A percentile compares a stretch with the other conserved stretches of the same genome.
These are phyloP conservation scores for Aegilops longissima DNA, from an alignment of 176 grass and related monocot genomes.

Conservation along the genomic window DNA sequence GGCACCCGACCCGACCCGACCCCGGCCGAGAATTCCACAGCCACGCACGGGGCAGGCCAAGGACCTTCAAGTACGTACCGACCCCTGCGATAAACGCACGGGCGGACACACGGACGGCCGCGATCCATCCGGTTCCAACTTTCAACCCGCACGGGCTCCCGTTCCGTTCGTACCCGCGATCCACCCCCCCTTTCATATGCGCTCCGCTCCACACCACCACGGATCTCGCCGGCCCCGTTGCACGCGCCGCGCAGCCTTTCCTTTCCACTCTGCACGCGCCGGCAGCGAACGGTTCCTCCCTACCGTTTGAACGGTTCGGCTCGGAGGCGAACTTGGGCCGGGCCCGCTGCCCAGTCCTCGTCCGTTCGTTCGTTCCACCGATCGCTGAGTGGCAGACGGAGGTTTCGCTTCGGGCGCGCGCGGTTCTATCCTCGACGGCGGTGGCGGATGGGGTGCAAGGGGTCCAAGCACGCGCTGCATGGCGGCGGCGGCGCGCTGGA, in stretches of 20 bases:
- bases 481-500: constrained; percentile 18
- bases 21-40: constrained; percentile 15
- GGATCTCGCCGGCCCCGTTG: constrained; percentile 16
- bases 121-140: background rate
- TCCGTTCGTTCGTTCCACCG: background rate
- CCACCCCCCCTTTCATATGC: constrained; percentile 17
- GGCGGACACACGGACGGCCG: background rate
- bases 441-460: constrained; percentile 68
- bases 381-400: background rate
- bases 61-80: background rate
- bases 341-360: background rate
- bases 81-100: background rate
- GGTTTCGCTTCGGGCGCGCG: background rate
- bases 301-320: constrained; percentile 21
- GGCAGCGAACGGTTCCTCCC: constrained; percentile 28
- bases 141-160: too few relatives aligned
- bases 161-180: background rate
- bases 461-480: constrained; percentile 59
- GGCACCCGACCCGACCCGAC: too few relatives aligned
- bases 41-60: background rate
- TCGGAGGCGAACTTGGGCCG: background rate
- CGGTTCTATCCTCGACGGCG: background rate
- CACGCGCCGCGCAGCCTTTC: background rate
- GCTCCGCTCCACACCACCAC: background rate
- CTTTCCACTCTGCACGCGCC: background rate